Evolutionary conservation across 2,329 filamentous ascomycete genomes (phyloP).

Genomic region (Fusarium sp.): DNA sequence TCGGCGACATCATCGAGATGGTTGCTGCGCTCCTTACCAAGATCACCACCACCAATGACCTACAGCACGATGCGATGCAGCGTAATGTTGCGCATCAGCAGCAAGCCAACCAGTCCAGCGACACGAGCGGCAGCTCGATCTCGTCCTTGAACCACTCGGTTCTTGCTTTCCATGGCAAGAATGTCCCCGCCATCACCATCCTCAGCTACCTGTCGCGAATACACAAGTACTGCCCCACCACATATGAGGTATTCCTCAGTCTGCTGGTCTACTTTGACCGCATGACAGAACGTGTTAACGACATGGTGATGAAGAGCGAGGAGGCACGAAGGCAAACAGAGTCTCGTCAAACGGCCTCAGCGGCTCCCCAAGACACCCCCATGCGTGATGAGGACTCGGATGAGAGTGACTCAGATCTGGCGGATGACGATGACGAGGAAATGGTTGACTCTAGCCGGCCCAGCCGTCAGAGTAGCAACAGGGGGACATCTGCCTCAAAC

Average conservation of each 20-base stretch:
- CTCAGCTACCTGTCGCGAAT: slow-evolving; percentile 95
- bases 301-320: slow-evolving; percentile 77
- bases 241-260: slow-evolving; percentile 97
- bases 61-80: slow-evolving; percentile 91
- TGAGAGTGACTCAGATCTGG: slow-evolving; percentile 64
- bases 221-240: slow-evolving; percentile 98
- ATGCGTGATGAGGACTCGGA: slow-evolving; percentile 51
- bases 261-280: slow-evolving; percentile 97
- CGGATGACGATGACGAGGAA: slow-evolving; percentile 57
- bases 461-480: slow-evolving; percentile 37
- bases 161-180: slow-evolving; percentile 97
- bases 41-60: slow-evolving; percentile 96
- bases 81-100: slow-evolving; percentile 72
- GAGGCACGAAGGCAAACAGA: slow-evolving; percentile 55
- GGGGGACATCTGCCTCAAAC: slow-evolving; percentile 32
- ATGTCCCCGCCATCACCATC: slow-evolving; percentile 96
- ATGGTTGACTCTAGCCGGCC: slow-evolving; percentile 48
- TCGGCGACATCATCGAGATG: slow-evolving; percentile 98
- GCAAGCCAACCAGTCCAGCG: slow-evolving; percentile 61
- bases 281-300: slow-evolving; percentile 97
- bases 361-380: slow-evolving; percentile 43
- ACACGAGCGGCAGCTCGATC: slow-evolving; percentile 65
- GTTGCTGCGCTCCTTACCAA: slow-evolving; percentile 95
- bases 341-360: slow-evolving; percentile 16
- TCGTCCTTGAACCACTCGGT: slow-evolving; percentile 74